Evolutionary conservation across 441 rosid species (phyloP), one percentile per base, ranked within the genome.

Genomic region (Kokia cookei): DNA sequence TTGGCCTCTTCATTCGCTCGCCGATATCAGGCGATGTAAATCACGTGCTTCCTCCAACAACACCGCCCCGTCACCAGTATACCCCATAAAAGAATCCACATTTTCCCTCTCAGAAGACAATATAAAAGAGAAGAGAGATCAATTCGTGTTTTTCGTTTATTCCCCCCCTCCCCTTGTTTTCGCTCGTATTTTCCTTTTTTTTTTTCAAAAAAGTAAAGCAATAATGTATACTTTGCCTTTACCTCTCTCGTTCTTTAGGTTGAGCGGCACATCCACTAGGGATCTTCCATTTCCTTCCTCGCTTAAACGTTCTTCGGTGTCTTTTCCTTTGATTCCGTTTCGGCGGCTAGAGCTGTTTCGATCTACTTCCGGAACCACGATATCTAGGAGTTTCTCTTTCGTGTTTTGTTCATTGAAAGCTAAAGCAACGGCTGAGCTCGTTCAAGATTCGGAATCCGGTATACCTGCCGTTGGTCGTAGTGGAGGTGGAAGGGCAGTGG

Each of bases 351-450:
- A 17, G 32, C 73, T 10, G 48, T 53, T 69, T 53, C 73, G 61
- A 53, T 69, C 73, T 53, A 17, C 40, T 57, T 71, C 74, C 54
- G 26, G 5, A 71, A 73, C 19, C 13, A 19, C 76, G 40, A 35
- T 35, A 65, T 68, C 75, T 67, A 83, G 79, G 53, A 42, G 84
- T 77, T 79, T 86, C 72, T 0, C 84, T 6, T 83, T 82, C 73
- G 77, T 68, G 51, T 54, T 71, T 13, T 73, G 43, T 75, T 75
- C 85, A 1, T 62, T 78, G 12, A 75, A 78, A 75, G 84, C 84
- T 7, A 74, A 81, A 78, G 89, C 89, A 51, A 88, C 86, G 91
- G 84, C 92, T 10, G 90, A 89, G 78, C 86, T 86, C 58, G 84
- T 92, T 63, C 86, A 86, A 74, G 90, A 86, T 65, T 82, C 82